Percentiles rank a stretch among this genome's conserved stretches.
phyloP scores from a whole-genome alignment of 2,329 filamentous ascomycete genomes.

The Pseudogymnoascus sp. region DNA sequence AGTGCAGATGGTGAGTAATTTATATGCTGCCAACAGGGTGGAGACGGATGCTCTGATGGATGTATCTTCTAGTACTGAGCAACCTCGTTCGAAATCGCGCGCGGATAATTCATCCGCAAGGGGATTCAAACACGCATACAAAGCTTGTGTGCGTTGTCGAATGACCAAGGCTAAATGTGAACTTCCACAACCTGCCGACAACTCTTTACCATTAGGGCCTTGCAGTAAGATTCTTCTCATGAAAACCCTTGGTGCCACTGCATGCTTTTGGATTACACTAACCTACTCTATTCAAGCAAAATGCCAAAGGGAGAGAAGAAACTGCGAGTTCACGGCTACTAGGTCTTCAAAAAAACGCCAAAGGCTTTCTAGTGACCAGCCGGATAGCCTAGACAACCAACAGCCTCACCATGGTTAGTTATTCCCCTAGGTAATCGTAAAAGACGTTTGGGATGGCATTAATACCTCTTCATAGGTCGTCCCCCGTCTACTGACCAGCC shows the following conservation, averaged over 20 bases:
- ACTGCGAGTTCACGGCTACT: conserved; percentile 37
- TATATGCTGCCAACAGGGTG: background rate
- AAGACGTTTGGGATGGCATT: background rate
- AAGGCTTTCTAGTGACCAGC: background rate
- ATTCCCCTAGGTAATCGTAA: background rate
- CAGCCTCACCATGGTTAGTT: background rate
- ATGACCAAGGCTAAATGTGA: conserved; percentile 45
- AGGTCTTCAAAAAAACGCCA: conserved; percentile 29
- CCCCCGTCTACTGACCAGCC: background rate
- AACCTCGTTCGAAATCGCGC: background rate
- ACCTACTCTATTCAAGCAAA: conserved; percentile 21
- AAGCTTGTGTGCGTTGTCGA: conserved; percentile 44
- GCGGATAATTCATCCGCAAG: background rate
- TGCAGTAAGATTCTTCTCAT: conserved; percentile 25
- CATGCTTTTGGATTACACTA: background rate
- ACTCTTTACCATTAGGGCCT: conserved; percentile 32
- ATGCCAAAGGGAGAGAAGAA: conserved; percentile 41
- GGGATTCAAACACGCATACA: conserved; percentile 44
- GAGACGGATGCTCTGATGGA: background rate
- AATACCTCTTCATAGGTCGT: background rate
- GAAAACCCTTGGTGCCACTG: background rate
- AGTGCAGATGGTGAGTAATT: background rate
- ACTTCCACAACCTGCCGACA: conserved; percentile 29
- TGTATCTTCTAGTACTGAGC: background rate
- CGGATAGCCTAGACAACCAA: background rate